A percentile compares a stretch with the other conserved stretches of the same genome.
phyloP scores from a whole-genome alignment of 1,139 yeast species.

The Debaryomyces sp. region DNA sequence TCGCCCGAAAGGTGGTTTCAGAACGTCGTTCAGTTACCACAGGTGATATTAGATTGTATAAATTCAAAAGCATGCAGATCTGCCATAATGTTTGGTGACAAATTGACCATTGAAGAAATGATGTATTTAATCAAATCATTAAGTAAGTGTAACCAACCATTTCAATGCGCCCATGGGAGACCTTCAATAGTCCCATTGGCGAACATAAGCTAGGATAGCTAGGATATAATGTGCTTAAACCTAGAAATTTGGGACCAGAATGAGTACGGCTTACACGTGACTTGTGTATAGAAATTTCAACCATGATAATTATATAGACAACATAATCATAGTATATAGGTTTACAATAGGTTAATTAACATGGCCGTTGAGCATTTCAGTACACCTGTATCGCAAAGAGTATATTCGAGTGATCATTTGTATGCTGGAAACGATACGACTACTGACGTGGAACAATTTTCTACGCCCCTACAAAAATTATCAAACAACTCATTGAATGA shows the following conservation, averaged over 20 bases:
- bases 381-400: background rate
- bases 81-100: constrained; percentile 75
- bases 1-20: constrained; percentile 19
- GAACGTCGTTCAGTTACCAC: constrained; percentile 41
- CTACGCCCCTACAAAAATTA: constrained; percentile 11
- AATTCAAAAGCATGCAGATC: constrained; percentile 71
- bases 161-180: constrained; percentile 87
- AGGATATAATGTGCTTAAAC: background rate
- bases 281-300: background rate
- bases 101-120: constrained; percentile 48
- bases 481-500: constrained; percentile 9
- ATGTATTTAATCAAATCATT: constrained; percentile 42
- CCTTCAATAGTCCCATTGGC: constrained; percentile 70
- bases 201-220: background rate
- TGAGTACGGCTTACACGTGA: background rate
- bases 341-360: background rate
- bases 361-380: constrained; percentile 1
- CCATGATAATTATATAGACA: background rate
- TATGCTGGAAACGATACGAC: background rate
- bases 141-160: constrained; percentile 58
- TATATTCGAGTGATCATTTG: constrained; percentile 1
- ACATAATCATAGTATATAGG: background rate
- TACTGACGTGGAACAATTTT: constrained; percentile 1
- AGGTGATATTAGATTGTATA: constrained; percentile 48
- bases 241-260: background rate